A percentile compares a stretch with the other conserved stretches of the same genome.
These are phyloP conservation scores for Backusella psychrophila DNA, from an alignment of 192 early-diverging fungal genomes.

Conservation along the genomic window DNA sequence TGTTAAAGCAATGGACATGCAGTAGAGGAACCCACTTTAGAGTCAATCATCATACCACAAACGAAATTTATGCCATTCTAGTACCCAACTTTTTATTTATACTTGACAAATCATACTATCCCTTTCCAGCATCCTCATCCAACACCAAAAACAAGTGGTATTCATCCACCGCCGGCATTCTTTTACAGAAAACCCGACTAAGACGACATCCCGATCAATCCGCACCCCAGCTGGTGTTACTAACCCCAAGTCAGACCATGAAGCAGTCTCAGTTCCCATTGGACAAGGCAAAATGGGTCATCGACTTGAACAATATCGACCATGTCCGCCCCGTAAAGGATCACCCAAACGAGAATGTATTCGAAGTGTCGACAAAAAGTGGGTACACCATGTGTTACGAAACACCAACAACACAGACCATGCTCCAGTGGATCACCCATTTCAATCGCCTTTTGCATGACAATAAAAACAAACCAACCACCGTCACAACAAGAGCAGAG, in stretches of 20 bases:
- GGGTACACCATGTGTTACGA: background rate
- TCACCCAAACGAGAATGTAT: background rate
- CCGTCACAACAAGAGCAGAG: background rate
- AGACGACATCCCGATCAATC: background rate
- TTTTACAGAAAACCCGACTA: background rate
- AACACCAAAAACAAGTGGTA: background rate
- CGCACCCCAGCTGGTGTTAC: background rate
- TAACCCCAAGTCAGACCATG: background rate
- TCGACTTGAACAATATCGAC: background rate
- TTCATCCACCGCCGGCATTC: background rate
- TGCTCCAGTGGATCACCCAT: background rate
- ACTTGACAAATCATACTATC: background rate
- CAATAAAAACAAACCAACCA: background rate
- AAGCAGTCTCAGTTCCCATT: background rate
- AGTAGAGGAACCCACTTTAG: background rate
- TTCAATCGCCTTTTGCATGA: background rate
- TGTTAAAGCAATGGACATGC: background rate
- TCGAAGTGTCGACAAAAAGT: background rate
- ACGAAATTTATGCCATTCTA: background rate
- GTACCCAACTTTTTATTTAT: background rate
- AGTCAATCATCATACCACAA: background rate
- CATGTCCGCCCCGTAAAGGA: background rate
- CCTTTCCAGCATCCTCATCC: background rate
- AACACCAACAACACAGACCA: background rate
- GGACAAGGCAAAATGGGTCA: background rate